These are phyloP conservation scores for Pseudoneurospora amorphoporcata DNA, from an alignment of 495 filamentous ascomycete species.

Conservation along the genomic window DNA sequence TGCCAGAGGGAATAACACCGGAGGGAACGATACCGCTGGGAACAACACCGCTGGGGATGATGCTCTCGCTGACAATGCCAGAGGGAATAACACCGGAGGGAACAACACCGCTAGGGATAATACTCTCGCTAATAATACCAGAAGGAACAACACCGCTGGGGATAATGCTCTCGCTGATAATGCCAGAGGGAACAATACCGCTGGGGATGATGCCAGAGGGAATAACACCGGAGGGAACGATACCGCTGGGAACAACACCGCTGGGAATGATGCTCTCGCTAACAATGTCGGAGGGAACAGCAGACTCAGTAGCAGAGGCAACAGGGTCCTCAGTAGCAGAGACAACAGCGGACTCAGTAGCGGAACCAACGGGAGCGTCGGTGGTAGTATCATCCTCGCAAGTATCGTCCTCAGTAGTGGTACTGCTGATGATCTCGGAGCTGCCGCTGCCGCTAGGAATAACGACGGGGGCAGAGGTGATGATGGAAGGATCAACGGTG, in stretches of 20 bases:
- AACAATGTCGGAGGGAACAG: neutral
- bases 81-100: neutral
- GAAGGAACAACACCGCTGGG: neutral
- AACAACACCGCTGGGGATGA: neutral
- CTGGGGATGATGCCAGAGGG: neutral
- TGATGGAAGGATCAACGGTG: neutral
- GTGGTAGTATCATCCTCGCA: conserved; percentile 8
- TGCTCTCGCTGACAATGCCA: neutral
- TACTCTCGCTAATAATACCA: neutral
- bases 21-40: neutral
- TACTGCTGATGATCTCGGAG: neutral
- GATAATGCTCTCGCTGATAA: neutral
- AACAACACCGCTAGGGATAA: neutral
- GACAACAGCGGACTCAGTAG: neutral
- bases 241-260: neutral
- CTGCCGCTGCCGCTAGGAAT: neutral
- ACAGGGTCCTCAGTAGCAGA: conserved; percentile 3
- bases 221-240: neutral
- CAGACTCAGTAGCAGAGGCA: neutral
- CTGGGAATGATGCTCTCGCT: neutral
- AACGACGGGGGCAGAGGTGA: neutral
- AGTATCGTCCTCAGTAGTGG: conserved; percentile 4
- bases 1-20: neutral
- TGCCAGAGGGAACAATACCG: neutral
- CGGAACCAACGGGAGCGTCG: neutral